These are phyloP conservation scores for Monosporascus sp. DNA, from an alignment of 2,329 filamentous ascomycete species.

Conservation along the genomic window DNA sequence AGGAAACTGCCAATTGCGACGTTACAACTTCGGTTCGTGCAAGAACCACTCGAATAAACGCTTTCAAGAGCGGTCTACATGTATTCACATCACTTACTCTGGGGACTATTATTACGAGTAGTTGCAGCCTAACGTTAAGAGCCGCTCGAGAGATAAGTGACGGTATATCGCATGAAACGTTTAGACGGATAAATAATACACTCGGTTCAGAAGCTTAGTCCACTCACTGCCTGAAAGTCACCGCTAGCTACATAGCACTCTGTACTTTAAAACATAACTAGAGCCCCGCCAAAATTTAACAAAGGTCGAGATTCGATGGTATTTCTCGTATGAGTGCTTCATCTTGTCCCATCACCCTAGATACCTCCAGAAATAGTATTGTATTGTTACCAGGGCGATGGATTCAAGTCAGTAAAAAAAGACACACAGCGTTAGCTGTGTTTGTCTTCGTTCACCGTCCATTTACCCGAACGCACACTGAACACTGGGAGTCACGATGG, in stretches of 20 bases:
- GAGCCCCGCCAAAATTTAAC: neutral
- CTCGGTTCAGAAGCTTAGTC: neutral
- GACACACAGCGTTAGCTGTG: constrained; percentile 51
- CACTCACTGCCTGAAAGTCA: neutral
- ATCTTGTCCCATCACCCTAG: neutral
- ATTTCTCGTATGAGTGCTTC: too few relatives aligned
- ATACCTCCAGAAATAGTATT: constrained; percentile 3
- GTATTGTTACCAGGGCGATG: constrained; percentile 31
- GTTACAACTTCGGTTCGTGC: too few relatives aligned
- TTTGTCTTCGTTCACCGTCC: constrained; percentile 29
- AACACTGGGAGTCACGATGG: constrained; percentile 38
- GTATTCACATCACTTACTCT: too few relatives aligned
- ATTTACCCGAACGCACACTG: constrained; percentile 13
- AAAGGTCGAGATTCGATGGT: neutral
- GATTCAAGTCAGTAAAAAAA: constrained; percentile 39
- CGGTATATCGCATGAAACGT: neutral
- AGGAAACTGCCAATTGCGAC: too few relatives aligned
- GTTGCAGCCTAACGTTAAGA: too few relatives aligned
- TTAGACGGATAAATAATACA: neutral
- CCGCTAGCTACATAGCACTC: neutral
- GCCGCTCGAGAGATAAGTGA: neutral
- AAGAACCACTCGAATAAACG: too few relatives aligned
- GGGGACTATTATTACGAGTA: too few relatives aligned
- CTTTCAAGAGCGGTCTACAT: too few relatives aligned
- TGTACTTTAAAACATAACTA: neutral